Percentiles rank a stretch among this genome's conserved stretches.
Evolutionary conservation across 2,329 filamentous ascomycete species (phyloP).

Genomic region (Fusarium subtropicale): DNA sequence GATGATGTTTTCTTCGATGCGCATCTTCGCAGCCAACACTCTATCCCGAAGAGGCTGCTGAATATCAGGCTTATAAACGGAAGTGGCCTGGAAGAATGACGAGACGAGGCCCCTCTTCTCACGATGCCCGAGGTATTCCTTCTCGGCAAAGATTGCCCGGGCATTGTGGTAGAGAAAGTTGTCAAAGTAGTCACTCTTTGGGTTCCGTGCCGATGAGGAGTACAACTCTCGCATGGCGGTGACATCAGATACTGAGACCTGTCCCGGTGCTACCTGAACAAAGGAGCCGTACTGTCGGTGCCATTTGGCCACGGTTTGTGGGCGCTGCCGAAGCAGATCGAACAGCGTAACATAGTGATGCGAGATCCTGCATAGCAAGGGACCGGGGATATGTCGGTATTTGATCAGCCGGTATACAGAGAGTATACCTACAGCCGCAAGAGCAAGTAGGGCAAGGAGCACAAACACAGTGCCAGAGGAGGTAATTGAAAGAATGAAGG

Average conservation of each 20-base stretch:
- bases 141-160: background rate
- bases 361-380: background rate
- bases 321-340: background rate
- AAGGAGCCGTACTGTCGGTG: background rate
- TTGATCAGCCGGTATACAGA: background rate
- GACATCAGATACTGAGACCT: constrained; percentile 5
- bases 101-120: background rate
- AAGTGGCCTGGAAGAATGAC: background rate
- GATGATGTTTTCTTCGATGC: background rate
- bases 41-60: background rate
- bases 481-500: background rate
- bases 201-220: background rate
- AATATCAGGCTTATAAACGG: background rate
- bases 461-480: background rate
- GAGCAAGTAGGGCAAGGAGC: background rate
- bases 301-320: constrained; percentile 4
- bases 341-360: constrained; percentile 11
- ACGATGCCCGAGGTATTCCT: background rate
- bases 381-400: background rate
- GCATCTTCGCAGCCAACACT: background rate
- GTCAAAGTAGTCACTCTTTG: constrained; percentile 4
- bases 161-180: background rate
- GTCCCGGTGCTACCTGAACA: background rate
- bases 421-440: background rate
- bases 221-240: constrained; percentile 3